Evolutionary conservation across 2,329 filamentous ascomycete genomes (phyloP).

Genomic region (Alternaria tenuissima): DNA sequence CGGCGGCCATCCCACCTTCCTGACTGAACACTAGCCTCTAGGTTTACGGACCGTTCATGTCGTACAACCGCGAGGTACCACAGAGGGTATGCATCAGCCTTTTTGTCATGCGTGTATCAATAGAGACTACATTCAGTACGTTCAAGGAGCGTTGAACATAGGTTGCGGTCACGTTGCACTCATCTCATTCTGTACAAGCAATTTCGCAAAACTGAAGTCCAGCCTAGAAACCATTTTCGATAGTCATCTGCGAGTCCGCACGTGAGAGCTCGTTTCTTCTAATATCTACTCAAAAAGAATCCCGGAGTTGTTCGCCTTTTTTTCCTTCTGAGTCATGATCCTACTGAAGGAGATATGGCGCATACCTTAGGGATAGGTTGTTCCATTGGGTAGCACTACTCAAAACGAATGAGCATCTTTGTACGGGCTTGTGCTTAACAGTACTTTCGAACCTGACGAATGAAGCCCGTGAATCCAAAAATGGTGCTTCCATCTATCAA

Average conservation of each 20-base stretch:
- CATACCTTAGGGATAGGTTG: not conserved
- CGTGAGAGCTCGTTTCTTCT: not conserved
- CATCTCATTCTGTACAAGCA: not conserved
- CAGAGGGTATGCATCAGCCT: not conserved
- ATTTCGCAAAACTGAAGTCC: not conserved
- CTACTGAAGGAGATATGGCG: not conserved
- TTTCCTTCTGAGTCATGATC: not conserved
- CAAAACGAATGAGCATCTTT: not conserved
- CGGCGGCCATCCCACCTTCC: constrained; percentile 18
- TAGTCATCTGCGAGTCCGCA: not conserved
- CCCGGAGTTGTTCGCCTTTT: not conserved
- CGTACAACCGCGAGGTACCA: not conserved
- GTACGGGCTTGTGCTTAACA: not conserved
- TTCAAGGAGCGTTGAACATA: not conserved
- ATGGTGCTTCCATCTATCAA: not conserved
- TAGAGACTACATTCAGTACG: not conserved
- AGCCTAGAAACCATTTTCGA: not conserved
- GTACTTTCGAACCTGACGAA: not conserved
- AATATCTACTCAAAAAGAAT: not conserved
- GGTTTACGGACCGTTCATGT: not conserved
- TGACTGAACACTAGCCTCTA: not conserved
- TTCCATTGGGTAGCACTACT: not conserved
- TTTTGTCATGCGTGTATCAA: not conserved
- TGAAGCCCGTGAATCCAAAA: not conserved
- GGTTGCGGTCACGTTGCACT: not conserved